Base-by-base conservation (phyloP, 2,329 filamentous ascomycete species). In the Phyllosticta citrichinensis region DNA sequence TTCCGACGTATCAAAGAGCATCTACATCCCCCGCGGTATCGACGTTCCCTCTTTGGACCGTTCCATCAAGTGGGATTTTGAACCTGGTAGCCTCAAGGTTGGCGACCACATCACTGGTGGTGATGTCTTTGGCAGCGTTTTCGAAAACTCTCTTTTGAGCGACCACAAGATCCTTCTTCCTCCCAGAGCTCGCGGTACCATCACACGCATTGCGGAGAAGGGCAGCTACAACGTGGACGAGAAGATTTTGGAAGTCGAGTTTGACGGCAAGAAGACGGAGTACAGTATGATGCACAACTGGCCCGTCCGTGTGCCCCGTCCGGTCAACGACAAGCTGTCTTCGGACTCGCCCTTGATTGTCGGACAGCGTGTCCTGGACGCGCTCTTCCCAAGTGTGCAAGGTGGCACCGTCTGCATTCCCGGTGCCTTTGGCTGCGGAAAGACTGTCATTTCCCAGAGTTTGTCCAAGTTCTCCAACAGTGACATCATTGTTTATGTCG, bases 381-480 rank as follows among this genome's bases (percentile, higher is more conserved):
- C 94, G 65, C 85, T 99, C 55, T 99, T 97, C 81, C 94, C 94
- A 59, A 88, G 88, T 80, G 94, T 99, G 10, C 91, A 96, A 79
- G 94, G 94, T 75, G 94, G 94, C 74, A 99, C 94, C 53, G 91
- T 97, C 66, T 96, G 93, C 73, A 99, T 99, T 72, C 94, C 94
- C 25, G 94, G 94, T 74, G 94, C 94, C 77, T 99, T 99, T 74
- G 94, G 94, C 66, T 99, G 94, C 72, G 94, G 94, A 73, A 99
- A 99, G 86, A 99, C 94, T 70, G 94, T 99, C 80, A 99, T 99
- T 78, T 92, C 87, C 71, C 94, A 99, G 79, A 96, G 91, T 63
- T 88, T 99, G 65, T 99, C 94, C 76, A 99, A 99, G 79, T 99
- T 99, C 81, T 99, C 94, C 72, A 99, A 99, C 86, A 94, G 89